phyloP scores from a whole-genome alignment of 768 basidiomycete genomes.

The Boletus sensibilis region DNA sequence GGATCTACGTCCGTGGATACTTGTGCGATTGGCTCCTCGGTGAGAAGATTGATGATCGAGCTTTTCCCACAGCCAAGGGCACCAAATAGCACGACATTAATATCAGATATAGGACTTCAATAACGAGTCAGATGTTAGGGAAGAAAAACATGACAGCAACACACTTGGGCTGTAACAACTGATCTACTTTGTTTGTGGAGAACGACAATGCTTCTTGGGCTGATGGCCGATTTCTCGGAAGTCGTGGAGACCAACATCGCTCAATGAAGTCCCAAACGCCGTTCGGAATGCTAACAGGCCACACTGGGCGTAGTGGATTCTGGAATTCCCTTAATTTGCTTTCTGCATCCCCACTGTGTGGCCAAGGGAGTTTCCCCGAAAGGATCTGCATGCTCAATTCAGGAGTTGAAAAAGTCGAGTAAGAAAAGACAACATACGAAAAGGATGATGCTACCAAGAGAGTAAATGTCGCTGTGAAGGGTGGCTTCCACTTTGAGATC shows the following conservation, averaged over 20 bases:
- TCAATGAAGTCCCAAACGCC: slow-evolving; percentile 1
- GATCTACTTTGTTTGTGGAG: not conserved
- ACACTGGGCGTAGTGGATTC: not conserved
- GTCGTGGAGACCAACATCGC: slow-evolving; percentile 3
- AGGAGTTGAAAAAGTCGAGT: not conserved
- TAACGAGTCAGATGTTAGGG: not conserved
- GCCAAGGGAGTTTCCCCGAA: not conserved
- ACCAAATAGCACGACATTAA: slow-evolving; percentile 19
- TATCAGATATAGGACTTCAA: not conserved
- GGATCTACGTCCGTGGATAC: slow-evolving; percentile 25
- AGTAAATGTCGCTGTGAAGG: slow-evolving; percentile 1
- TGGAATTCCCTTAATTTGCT: not conserved
- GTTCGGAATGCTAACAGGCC: slow-evolving; percentile 1
- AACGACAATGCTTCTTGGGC: not conserved
- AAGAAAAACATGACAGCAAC: not conserved
- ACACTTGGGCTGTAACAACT: not conserved
- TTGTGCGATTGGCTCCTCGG: slow-evolving; percentile 18
- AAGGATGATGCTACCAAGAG: slow-evolving; percentile 3
- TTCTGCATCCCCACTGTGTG: not conserved
- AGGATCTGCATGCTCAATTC: not conserved
- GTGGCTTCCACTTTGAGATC: not conserved
- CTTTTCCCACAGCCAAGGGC: slow-evolving; percentile 19
- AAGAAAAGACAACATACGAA: not conserved
- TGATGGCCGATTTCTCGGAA: not conserved
- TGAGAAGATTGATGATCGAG: slow-evolving; percentile 20